phyloP scores from a whole-genome alignment of 768 basidiomycete genomes.

The Kwoniella newhampshirensis region DNA sequence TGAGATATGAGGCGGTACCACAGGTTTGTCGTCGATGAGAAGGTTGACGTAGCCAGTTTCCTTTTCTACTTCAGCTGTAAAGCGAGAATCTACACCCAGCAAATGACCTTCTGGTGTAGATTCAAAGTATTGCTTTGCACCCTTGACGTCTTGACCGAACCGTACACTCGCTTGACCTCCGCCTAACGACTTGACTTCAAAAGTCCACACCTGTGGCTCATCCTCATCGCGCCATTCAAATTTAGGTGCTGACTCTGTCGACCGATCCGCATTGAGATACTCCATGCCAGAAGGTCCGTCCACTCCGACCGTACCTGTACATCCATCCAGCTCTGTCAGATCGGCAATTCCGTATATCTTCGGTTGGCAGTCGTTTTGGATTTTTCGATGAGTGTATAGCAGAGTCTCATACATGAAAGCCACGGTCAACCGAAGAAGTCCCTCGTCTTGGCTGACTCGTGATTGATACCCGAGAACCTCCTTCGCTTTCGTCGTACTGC shows the following conservation, averaged over 20 bases:
- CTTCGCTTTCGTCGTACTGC: conserved; percentile 18
- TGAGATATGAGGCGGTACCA: conserved; percentile 1
- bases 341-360: conserved; percentile 7
- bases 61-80: conserved; percentile 4
- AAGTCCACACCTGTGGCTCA: conserved; percentile 3
- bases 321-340: conserved; percentile 32
- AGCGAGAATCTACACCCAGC: conserved; percentile 5
- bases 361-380: conserved; percentile 12
- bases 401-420: conserved; percentile 15
- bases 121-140: background rate
- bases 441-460: conserved; percentile 32
- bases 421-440: conserved; percentile 28
- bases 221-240: conserved; percentile 6
- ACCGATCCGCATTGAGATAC: conserved; percentile 15
- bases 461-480: conserved; percentile 32
- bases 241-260: background rate
- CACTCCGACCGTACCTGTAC: conserved; percentile 33
- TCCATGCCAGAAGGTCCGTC: conserved; percentile 27
- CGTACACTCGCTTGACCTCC: background rate
- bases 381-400: conserved; percentile 18
- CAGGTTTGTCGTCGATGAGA: conserved; percentile 14
- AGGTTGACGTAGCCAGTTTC: conserved; percentile 22
- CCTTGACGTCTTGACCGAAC: background rate
- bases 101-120: conserved; percentile 1
- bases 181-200: conserved; percentile 4